Percentiles rank a stretch among this genome's conserved stretches.
Evolutionary conservation across 345 rosid genomes (phyloP).

Genomic region (Salix viminalis): DNA sequence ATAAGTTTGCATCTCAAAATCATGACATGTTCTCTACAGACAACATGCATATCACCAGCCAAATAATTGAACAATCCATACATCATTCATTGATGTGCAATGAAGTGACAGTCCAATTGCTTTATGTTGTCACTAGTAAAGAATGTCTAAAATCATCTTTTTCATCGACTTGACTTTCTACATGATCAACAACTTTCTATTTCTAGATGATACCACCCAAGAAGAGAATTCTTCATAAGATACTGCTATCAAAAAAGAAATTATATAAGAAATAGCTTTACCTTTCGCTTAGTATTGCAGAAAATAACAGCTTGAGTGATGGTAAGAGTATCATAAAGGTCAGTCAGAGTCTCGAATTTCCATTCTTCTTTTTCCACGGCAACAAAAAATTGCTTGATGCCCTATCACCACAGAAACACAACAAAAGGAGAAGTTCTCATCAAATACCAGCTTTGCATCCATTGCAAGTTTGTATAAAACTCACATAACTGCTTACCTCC

Average conservation of each 20-base stretch:
- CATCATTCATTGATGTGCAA: not conserved
- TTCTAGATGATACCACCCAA: too few relatives aligned
- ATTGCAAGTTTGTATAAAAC: not conserved
- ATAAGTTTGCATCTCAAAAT: not conserved
- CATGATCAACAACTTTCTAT: too few relatives aligned
- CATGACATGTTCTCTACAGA: not conserved
- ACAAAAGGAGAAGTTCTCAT: not conserved
- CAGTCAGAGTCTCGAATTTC: constrained; percentile 96
- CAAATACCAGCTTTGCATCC: not conserved
- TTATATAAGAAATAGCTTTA: constrained; percentile 11
- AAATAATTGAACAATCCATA: not conserved
- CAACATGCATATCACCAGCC: not conserved
- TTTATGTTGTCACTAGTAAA: not conserved
- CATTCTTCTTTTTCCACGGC: constrained; percentile 96
- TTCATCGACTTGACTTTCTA: too few relatives aligned
- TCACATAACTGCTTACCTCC: constrained; percentile 48
- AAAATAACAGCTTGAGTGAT: constrained; percentile 95
- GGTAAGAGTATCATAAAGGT: constrained; percentile 91
- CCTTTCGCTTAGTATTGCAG: constrained; percentile 97
- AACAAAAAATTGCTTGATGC: constrained; percentile 90
- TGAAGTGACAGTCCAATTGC: not conserved
- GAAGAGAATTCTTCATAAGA: not conserved
- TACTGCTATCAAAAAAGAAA: not conserved
- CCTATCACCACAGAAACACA: constrained; percentile 42
- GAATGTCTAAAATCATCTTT: not conserved